These are phyloP conservation scores for Eremothecium gossypii DNA, from an alignment of 1,139 yeast species.

Conservation along the genomic window DNA sequence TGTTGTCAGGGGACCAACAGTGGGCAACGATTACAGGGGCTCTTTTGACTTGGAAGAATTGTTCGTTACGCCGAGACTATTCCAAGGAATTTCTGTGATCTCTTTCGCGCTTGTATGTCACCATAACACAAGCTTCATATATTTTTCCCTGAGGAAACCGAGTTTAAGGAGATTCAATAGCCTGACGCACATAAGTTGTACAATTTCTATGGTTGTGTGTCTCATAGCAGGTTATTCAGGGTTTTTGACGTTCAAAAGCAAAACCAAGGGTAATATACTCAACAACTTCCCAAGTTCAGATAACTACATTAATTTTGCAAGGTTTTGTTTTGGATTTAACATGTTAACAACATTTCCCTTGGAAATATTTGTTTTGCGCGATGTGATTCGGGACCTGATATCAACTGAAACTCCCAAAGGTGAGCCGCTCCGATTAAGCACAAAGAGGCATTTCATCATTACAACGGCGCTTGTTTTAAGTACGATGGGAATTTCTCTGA, in stretches of 20 bases:
- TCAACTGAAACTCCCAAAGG: conserved; percentile 19
- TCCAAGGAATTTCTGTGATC: conserved; percentile 85
- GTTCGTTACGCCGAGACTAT: conserved; percentile 55
- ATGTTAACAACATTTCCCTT: conserved; percentile 92
- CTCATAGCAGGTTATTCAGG: conserved; percentile 76
- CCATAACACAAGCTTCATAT: conserved; percentile 84
- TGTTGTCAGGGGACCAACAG: conserved; percentile 61
- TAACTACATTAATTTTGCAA: conserved; percentile 66
- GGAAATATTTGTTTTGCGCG: conserved; percentile 83
- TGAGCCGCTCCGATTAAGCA: conserved; percentile 33
- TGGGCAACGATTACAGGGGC: conserved; percentile 41
- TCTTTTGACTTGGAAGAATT: conserved; percentile 39
- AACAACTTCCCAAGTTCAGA: conserved; percentile 79
- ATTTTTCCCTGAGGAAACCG: conserved; percentile 70
- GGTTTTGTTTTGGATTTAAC: conserved; percentile 86
- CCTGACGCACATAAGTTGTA: conserved; percentile 77
- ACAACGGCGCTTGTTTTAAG: conserved; percentile 59
- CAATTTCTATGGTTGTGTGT: conserved; percentile 73
- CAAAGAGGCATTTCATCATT: conserved; percentile 48
- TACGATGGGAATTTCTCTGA: conserved; percentile 67
- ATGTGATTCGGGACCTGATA: conserved; percentile 64
- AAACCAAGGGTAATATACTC: conserved; percentile 76
- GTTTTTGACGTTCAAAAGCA: conserved; percentile 60
- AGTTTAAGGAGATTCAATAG: conserved; percentile 63
- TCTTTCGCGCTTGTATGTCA: conserved; percentile 94